Conservation (phyloP, 352 stramenopile species). For the Phytophthora sp. region DNA sequence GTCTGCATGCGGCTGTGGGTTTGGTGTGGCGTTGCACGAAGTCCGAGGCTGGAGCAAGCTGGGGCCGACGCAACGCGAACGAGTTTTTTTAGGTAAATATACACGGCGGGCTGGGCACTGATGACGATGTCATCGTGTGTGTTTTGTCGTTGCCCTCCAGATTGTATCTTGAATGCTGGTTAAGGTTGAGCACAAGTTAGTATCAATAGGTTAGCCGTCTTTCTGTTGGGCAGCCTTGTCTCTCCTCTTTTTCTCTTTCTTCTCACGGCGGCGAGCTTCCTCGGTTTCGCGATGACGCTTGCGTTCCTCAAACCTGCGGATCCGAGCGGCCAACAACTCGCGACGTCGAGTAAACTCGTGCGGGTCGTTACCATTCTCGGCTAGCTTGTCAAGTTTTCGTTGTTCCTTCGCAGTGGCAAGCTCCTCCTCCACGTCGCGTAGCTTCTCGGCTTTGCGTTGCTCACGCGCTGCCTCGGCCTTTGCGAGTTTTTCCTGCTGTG, state of each 20-base stretch:
- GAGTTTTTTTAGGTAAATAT: conserved; percentile 35
- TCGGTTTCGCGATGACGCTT: conserved; percentile 51
- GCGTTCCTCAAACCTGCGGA: conserved; percentile 53
- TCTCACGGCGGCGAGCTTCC: conserved; percentile 30
- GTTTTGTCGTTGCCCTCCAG: conserved; percentile 2
- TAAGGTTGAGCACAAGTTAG: not conserved
- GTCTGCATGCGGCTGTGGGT: not conserved
- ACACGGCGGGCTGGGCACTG: conserved; percentile 24
- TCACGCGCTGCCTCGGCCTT: conserved; percentile 48
- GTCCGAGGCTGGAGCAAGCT: not conserved
- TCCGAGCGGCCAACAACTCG: conserved; percentile 47
- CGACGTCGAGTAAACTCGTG: conserved; percentile 58
- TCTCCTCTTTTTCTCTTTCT: conserved; percentile 37
- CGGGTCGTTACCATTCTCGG: conserved; percentile 36
- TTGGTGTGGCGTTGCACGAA: conserved; percentile 5
- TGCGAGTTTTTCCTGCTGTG: conserved; percentile 37
- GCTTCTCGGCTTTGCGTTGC: conserved; percentile 50
- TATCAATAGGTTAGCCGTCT: not conserved
- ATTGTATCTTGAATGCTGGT: conserved; percentile 1
- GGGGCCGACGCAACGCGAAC: not conserved
- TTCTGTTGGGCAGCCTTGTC: conserved; percentile 7
- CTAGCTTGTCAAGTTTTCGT: conserved; percentile 60
- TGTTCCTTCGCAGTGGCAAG: conserved; percentile 68
- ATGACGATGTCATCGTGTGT: conserved; percentile 1
- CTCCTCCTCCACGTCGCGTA: conserved; percentile 66